Evolutionary conservation across 1,284 basidiomycete genomes (phyloP).

Genomic region (Ganoderma lucidum): DNA sequence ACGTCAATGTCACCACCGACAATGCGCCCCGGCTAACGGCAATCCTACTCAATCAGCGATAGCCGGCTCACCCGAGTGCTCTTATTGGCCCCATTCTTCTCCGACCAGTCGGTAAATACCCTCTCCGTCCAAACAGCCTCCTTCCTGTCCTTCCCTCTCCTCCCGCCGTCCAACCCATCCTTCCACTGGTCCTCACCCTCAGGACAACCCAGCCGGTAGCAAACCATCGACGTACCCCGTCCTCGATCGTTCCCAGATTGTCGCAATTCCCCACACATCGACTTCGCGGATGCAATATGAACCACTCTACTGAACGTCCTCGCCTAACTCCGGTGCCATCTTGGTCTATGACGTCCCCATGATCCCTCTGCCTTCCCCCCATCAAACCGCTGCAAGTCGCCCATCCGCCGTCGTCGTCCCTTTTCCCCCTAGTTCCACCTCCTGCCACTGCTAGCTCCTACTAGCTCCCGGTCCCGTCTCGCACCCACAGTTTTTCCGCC

Average conservation of each 20-base stretch:
- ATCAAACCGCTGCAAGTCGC: background rate
- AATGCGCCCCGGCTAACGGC: conserved; percentile 18
- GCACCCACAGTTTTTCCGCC: background rate
- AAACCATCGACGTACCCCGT: background rate
- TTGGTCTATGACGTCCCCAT: background rate
- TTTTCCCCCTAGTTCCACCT: background rate
- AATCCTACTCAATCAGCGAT: conserved; percentile 27
- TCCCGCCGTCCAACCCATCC: conserved; percentile 12
- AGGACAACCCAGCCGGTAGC: background rate
- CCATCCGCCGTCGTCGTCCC: background rate
- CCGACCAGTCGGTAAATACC: conserved; percentile 36
- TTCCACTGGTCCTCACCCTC: background rate
- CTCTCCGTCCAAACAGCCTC: conserved; percentile 2
- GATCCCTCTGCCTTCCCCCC: conserved; percentile 9
- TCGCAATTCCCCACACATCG: background rate
- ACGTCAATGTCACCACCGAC: conserved; percentile 18
- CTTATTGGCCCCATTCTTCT: conserved; percentile 30
- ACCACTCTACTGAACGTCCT: conserved; percentile 2
- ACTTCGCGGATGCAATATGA: background rate
- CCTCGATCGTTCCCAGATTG: background rate
- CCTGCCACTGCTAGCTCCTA: background rate
- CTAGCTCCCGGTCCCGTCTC: background rate
- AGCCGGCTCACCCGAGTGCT: conserved; percentile 20
- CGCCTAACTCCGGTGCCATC: conserved; percentile 14
- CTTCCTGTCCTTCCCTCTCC: conserved; percentile 11